phyloP scores from a whole-genome alignment of 164 flowering plant genomes.

The Kingdonia uniflora region DNA sequence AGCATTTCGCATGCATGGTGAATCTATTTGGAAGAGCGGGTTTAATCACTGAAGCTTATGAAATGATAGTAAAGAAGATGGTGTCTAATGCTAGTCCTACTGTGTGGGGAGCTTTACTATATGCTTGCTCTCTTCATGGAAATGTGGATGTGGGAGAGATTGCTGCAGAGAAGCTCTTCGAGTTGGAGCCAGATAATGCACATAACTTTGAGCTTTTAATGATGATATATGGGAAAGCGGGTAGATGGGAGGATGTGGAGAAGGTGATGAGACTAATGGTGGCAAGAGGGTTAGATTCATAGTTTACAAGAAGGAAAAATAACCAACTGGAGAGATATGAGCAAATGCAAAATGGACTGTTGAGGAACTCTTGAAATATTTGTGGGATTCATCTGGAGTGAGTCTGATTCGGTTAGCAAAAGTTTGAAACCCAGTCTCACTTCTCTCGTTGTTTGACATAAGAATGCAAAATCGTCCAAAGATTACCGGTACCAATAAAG shows the following conservation, averaged over 20 bases:
- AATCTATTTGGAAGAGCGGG: constrained; percentile 74
- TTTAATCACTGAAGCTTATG: constrained; percentile 48
- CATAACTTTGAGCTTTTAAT: constrained; percentile 66
- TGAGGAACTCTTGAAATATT: no score
- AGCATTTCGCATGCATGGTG: constrained; percentile 82
- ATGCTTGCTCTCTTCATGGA: constrained; percentile 60
- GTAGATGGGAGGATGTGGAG: constrained; percentile 51
- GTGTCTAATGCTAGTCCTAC: constrained; percentile 61
- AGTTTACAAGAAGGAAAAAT: not conserved
- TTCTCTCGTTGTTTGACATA: no score
- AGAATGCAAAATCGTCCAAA: no score
- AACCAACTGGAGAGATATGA: no score
- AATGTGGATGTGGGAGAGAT: constrained; percentile 51
- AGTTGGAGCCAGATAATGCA: constrained; percentile 78
- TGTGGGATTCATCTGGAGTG: no score
- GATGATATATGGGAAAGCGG: constrained; percentile 45
- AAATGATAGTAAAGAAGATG: constrained; percentile 38
- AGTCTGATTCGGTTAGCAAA: no score
- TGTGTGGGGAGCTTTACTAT: constrained; percentile 83
- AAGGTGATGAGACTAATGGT: constrained; percentile 45
- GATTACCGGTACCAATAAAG: no score
- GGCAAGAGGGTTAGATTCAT: constrained; percentile 53
- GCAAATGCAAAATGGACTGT: no score
- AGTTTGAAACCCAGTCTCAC: no score
- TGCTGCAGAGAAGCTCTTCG: constrained; percentile 59